Conservation (phyloP, 2,329 filamentous ascomycete genomes). For the Aureobasidium sp. region DNA sequence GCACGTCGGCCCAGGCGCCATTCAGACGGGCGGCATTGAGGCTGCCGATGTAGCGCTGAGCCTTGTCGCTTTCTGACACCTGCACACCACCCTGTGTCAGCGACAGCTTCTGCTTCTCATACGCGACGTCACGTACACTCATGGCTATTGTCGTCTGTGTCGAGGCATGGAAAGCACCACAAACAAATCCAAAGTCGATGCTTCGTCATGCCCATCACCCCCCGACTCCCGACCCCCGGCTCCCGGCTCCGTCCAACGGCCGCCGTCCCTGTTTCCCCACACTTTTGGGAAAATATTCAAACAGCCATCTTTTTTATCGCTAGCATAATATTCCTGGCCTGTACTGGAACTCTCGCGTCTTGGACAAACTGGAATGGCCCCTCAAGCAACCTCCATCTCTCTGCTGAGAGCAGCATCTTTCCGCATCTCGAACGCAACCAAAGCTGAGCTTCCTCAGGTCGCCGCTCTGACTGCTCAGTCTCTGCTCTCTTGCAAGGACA, state of each 20-base stretch:
- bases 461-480: slow-evolving; percentile 59
- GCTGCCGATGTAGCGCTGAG: slow-evolving; percentile 69
- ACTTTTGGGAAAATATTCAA: slow-evolving; percentile 5
- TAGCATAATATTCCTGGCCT: neutral
- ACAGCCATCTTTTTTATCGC: neutral
- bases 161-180: neutral
- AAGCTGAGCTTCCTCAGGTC: slow-evolving; percentile 66
- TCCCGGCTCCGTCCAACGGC: neutral
- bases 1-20: slow-evolving; percentile 77
- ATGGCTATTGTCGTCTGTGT: neutral
- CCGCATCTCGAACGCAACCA: slow-evolving; percentile 63
- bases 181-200: slow-evolving; percentile 3
- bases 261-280: neutral
- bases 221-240: neutral
- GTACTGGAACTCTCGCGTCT: neutral
- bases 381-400: slow-evolving; percentile 21
- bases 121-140: neutral
- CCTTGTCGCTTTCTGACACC: slow-evolving; percentile 61
- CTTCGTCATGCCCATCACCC: slow-evolving; percentile 1
- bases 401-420: slow-evolving; percentile 59
- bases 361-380: slow-evolving; percentile 1
- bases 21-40: slow-evolving; percentile 84
- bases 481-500: slow-evolving; percentile 47
- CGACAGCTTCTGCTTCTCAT: too few relatives aligned
- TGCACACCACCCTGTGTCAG: slow-evolving; percentile 22